phyloP scores from a whole-genome alignment of 2,329 filamentous ascomycete genomes.

The Aspergillus ustus region DNA sequence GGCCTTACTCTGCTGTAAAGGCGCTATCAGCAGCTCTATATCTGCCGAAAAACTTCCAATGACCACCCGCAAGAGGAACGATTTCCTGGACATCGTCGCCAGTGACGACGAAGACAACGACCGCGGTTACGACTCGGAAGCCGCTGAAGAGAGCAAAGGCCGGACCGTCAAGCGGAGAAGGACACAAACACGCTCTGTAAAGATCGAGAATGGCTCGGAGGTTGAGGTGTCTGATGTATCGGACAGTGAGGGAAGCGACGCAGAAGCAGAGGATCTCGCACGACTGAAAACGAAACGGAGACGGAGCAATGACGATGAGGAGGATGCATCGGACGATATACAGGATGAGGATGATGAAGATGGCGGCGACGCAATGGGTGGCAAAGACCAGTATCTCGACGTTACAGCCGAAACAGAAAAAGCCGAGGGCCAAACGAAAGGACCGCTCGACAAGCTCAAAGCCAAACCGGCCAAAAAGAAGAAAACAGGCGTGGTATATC shows the following conservation, averaged over 20 bases:
- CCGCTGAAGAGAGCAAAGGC: conserved; percentile 46
- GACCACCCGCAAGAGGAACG: conserved; percentile 45
- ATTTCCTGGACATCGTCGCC: conserved; percentile 43
- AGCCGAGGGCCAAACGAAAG: conserved; percentile 17
- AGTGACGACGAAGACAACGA: conserved; percentile 47
- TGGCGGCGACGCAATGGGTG: conserved; percentile 13
- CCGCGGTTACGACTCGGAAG: conserved; percentile 52
- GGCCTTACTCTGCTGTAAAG: not conserved
- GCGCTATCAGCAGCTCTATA: too few relatives aligned
- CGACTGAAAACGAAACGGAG: conserved; percentile 14
- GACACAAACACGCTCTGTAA: conserved; percentile 28
- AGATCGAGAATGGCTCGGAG: conserved; percentile 43
- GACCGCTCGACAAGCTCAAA: conserved; percentile 26
- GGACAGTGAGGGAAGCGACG: conserved; percentile 20
- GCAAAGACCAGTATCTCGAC: conserved; percentile 23
- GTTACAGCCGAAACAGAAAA: conserved; percentile 15
- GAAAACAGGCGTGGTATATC: conserved; percentile 50
- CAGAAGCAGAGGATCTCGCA: conserved; percentile 22
- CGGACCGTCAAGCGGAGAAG: conserved; percentile 38
- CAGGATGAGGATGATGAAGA: conserved; percentile 17
- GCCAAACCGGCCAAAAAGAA: conserved; percentile 35
- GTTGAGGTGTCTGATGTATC: conserved; percentile 21
- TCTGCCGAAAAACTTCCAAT: conserved; percentile 27
- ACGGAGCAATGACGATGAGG: conserved; percentile 8
- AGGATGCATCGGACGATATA: conserved; percentile 9